A percentile compares a stretch with the other conserved stretches of the same genome.
phyloP scores from a whole-genome alignment of 2,329 filamentous ascomycete genomes.

The Sporothrix phasma region DNA sequence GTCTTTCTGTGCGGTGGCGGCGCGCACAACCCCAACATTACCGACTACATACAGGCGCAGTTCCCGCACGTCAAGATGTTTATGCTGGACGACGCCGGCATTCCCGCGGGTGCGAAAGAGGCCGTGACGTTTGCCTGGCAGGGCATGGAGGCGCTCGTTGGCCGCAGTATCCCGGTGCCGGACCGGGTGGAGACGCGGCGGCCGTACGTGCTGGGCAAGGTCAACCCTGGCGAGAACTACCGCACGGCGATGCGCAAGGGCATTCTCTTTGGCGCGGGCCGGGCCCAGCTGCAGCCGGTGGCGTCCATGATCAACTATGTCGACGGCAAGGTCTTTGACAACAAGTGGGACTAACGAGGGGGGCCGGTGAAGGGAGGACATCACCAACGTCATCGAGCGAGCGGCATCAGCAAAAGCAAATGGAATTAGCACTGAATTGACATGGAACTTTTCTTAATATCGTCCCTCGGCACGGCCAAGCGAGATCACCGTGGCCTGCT shows the following conservation, averaged over 20 bases:
- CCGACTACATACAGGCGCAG: conserved; percentile 37
- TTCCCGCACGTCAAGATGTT: conserved; percentile 40
- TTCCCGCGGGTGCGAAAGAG: conserved; percentile 49
- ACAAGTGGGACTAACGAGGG: conserved; percentile 26
- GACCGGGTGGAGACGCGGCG: conserved; percentile 40
- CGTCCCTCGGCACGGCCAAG: too few relatives aligned
- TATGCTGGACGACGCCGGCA: conserved; percentile 47
- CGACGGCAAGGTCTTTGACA: conserved; percentile 37
- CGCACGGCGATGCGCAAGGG: conserved; percentile 42
- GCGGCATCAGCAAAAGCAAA: not conserved
- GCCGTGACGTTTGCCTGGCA: conserved; percentile 52
- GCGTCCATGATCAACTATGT: conserved; percentile 42
- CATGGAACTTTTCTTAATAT: too few relatives aligned
- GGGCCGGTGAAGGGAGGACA: not conserved
- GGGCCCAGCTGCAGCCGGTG: conserved; percentile 35
- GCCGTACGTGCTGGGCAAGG: conserved; percentile 44
- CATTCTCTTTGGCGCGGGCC: conserved; percentile 38
- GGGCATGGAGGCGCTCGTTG: conserved; percentile 48
- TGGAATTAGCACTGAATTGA: too few relatives aligned
- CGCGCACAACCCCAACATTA: conserved; percentile 49
- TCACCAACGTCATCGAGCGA: not conserved
- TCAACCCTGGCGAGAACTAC: conserved; percentile 45
- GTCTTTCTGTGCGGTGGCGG: conserved; percentile 53
- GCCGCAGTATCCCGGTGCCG: conserved; percentile 44
- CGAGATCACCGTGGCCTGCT: too few relatives aligned